These are phyloP conservation scores for Candida michaelii DNA, from an alignment of 805 yeast genomes.

Conservation along the genomic window DNA sequence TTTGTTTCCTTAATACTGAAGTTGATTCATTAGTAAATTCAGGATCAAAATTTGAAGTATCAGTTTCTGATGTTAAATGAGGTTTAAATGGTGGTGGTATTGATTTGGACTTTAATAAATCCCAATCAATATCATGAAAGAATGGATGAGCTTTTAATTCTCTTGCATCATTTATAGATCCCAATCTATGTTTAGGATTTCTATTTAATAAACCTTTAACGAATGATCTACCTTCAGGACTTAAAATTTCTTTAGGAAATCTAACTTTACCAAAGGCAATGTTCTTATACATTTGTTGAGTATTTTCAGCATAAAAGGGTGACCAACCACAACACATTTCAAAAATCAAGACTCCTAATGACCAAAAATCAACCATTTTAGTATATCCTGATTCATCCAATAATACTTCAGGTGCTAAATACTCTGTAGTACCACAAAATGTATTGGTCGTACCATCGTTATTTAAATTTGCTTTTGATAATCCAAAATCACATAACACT, in stretches of 20 bases:
- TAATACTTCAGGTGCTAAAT: conserved; percentile 94
- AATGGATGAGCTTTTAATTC: conserved; percentile 92
- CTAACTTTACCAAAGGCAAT: conserved; percentile 98
- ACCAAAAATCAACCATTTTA: conserved; percentile 99
- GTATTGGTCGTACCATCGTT: conserved; percentile 92
- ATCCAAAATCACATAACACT: conserved; percentile 95
- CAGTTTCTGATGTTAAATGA: conserved; percentile 84
- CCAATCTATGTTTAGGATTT: conserved; percentile 93
- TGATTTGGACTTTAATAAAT: conserved; percentile 67
- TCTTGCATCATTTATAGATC: conserved; percentile 87
- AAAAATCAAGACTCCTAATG: conserved; percentile 91
- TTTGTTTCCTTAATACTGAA: conserved; percentile 68
- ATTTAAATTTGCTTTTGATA: conserved; percentile 87
- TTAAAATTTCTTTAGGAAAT: conserved; percentile 92
- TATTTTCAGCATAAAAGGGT: conserved; percentile 96
- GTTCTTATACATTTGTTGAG: conserved; percentile 98
- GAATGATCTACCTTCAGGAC: conserved; percentile 90
- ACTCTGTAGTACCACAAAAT: conserved; percentile 98
- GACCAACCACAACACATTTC: conserved; percentile 99
- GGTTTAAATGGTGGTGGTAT: conserved; percentile 98
- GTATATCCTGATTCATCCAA: conserved; percentile 96
- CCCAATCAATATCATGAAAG: conserved; percentile 91
- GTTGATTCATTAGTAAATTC: conserved; percentile 94
- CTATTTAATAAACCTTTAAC: conserved; percentile 94
- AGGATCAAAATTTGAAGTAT: conserved; percentile 96